phyloP scores from a whole-genome alignment of 2,329 filamentous ascomycete genomes.

The Sphaceloma murrayae region DNA sequence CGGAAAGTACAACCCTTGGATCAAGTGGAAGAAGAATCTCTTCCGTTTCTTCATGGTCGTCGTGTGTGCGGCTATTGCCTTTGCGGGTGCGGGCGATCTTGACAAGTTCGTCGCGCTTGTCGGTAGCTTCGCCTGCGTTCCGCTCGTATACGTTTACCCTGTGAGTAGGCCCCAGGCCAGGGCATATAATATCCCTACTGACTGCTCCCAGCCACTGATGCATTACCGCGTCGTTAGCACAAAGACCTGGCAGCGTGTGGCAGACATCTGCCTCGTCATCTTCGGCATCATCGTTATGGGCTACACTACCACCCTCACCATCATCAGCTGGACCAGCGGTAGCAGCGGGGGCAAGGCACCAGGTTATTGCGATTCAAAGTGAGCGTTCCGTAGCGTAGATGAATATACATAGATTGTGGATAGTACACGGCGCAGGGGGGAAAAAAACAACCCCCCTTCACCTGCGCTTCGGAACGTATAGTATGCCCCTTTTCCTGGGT shows the following conservation, averaged over 20 bases:
- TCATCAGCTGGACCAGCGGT: slow-evolving; percentile 72
- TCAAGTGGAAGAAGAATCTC: slow-evolving; percentile 99
- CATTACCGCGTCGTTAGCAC: slow-evolving; percentile 75
- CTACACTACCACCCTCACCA: slow-evolving; percentile 80
- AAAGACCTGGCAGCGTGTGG: slow-evolving; percentile 54
- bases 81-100: slow-evolving; percentile 82
- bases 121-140: slow-evolving; percentile 95
- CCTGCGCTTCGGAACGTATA: too few relatives aligned
- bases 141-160: slow-evolving; percentile 93
- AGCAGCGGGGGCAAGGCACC: slow-evolving; percentile 40
- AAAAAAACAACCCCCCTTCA: too few relatives aligned
- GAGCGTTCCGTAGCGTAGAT: slow-evolving; percentile 1
- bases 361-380: slow-evolving; percentile 53
- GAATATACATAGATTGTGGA: slow-evolving; percentile 12
- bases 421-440: slow-evolving; percentile 1
- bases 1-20: slow-evolving; percentile 94
- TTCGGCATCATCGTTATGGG: slow-evolving; percentile 82
- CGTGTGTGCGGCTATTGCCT: slow-evolving; percentile 77
- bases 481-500: too few relatives aligned
- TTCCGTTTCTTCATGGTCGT: slow-evolving; percentile 92
- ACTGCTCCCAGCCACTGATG: slow-evolving; percentile 62
- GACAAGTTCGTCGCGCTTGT: slow-evolving; percentile 97
- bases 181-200: slow-evolving; percentile 2
- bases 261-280: slow-evolving; percentile 67
- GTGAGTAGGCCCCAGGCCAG: slow-evolving; percentile 48